Evolutionary conservation across 1,284 basidiomycete genomes (phyloP).

Genomic region (Ganoderma boninense): DNA sequence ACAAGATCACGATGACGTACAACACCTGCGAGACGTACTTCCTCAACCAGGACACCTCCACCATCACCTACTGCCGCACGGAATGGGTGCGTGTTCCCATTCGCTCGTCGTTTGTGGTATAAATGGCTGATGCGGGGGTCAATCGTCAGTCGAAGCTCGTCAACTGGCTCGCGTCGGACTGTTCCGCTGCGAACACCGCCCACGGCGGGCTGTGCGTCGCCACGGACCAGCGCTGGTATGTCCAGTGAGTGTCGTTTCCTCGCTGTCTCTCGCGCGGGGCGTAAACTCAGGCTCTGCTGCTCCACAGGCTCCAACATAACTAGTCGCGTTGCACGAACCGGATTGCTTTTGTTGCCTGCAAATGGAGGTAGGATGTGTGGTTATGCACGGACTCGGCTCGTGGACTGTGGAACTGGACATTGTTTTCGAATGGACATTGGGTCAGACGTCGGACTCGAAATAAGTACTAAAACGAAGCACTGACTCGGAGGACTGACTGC

Average conservation of each 20-base stretch:
- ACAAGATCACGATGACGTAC: slow-evolving; percentile 37
- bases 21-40: slow-evolving; percentile 38
- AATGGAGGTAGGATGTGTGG: neutral
- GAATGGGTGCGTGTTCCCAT: slow-evolving; percentile 41
- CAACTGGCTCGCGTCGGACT: slow-evolving; percentile 53
- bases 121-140: neutral
- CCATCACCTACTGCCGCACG: slow-evolving; percentile 38
- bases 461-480: too few species aligned
- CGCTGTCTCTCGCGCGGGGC: too few species aligned
- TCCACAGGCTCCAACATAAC: neutral
- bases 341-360: neutral
- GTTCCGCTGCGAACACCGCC: slow-evolving; percentile 55
- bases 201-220: slow-evolving; percentile 58
- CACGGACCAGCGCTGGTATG: slow-evolving; percentile 54
- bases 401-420: neutral
- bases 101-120: neutral
- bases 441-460: neutral
- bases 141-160: slow-evolving; percentile 37
- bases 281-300: neutral
- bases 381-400: neutral
- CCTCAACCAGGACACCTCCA: slow-evolving; percentile 35
- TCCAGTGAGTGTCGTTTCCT: slow-evolving; percentile 45
- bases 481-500: too few species aligned
- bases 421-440: neutral
- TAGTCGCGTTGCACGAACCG: neutral